These are phyloP conservation scores for Exophiala xenobiotica DNA, from an alignment of 2,329 filamentous ascomycete genomes.

Conservation along the genomic window DNA sequence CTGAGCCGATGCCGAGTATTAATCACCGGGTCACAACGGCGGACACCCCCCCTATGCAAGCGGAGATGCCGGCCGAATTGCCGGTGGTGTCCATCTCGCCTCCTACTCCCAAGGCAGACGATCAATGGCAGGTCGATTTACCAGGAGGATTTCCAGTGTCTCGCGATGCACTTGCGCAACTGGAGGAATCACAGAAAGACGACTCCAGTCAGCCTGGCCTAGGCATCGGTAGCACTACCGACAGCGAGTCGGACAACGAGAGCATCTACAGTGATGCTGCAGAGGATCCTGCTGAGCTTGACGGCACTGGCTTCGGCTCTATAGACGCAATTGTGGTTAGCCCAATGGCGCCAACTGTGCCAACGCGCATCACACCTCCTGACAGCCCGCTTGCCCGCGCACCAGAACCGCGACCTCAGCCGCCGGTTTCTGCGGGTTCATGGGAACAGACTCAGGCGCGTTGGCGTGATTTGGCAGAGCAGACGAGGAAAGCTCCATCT, in stretches of 20 bases:
- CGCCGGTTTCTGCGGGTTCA: constrained; percentile 11
- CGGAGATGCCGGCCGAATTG: constrained; percentile 25
- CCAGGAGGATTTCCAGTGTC: constrained; percentile 60
- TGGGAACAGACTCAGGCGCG: constrained; percentile 34
- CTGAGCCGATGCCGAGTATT: neutral
- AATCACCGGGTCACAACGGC: constrained; percentile 5
- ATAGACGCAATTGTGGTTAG: constrained; percentile 51
- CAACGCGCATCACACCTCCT: constrained; percentile 10
- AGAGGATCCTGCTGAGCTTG: constrained; percentile 34
- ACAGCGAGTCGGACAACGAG: constrained; percentile 32
- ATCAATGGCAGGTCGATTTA: constrained; percentile 46
- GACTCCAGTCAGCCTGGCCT: neutral
- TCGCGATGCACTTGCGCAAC: constrained; percentile 10
- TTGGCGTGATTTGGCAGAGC: constrained; percentile 32
- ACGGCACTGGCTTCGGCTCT: constrained; percentile 48
- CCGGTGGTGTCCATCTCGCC: constrained; percentile 49
- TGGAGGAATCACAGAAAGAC: constrained; percentile 6
- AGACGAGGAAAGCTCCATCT: constrained; percentile 13
- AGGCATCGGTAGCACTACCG: constrained; percentile 8
- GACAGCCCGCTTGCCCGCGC: constrained; percentile 23
- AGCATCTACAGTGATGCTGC: constrained; percentile 48
- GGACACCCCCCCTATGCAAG: neutral
- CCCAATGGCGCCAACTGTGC: constrained; percentile 24
- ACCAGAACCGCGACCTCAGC: constrained; percentile 4
- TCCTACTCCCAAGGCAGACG: constrained; percentile 43